These are phyloP conservation scores for Blepharisma stoltei DNA, from an alignment of 73 alveolate species.

Conservation along the genomic window DNA sequence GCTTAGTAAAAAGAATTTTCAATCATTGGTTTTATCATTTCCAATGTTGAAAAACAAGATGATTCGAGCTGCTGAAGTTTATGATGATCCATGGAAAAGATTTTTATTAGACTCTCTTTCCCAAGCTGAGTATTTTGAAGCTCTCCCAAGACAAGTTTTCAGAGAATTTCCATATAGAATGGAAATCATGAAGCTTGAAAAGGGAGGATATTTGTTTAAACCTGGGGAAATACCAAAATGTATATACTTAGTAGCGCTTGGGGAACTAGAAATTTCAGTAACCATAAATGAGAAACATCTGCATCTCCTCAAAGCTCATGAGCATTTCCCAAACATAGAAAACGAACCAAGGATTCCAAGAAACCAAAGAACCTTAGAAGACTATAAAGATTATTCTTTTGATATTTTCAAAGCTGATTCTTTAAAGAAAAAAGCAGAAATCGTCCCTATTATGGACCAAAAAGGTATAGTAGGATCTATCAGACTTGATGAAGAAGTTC, in stretches of 20 bases:
- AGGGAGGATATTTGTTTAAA: slow-evolving; percentile 19
- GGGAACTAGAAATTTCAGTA: slow-evolving; percentile 24
- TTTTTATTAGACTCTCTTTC: not conserved
- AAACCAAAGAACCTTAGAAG: not conserved
- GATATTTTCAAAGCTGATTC: not conserved
- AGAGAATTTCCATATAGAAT: slow-evolving; percentile 4
- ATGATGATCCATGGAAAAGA: not conserved
- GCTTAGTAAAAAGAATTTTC: slow-evolving; percentile 28
- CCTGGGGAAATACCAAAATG: slow-evolving; percentile 26
- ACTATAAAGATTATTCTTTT: not conserved
- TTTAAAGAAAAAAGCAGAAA: slow-evolving; percentile 9
- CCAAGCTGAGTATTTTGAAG: not conserved
- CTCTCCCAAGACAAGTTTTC: not conserved
- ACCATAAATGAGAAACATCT: slow-evolving; percentile 8
- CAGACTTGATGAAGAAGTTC: not conserved
- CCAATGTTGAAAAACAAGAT: not conserved
- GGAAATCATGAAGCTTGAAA: slow-evolving; percentile 3
- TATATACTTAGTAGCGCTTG: not conserved
- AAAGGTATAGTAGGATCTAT: not conserved
- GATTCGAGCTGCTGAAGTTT: not conserved
- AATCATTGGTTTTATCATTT: not conserved
- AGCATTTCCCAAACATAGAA: not conserved
- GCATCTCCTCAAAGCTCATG: not conserved
- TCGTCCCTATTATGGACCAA: not conserved
- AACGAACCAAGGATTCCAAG: not conserved